phyloP scores from a whole-genome alignment of 768 basidiomycete species.

The Pleurotus salmoneostramineus region DNA sequence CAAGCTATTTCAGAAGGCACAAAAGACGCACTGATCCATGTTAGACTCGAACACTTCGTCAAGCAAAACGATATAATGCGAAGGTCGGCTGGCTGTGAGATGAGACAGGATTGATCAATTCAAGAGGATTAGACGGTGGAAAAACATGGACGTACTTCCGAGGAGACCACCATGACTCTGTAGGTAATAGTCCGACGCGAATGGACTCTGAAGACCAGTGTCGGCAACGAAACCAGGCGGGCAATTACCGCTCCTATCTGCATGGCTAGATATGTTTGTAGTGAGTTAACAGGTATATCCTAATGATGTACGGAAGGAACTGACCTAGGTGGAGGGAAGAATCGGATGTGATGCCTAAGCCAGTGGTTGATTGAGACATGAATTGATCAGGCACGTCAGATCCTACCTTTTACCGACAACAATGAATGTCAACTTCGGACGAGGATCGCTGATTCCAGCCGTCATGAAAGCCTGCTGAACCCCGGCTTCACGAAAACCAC shows the following conservation, averaged over 20 bases:
- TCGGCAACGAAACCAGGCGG: conserved; percentile 80
- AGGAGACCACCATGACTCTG: conserved; percentile 75
- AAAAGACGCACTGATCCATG: conserved; percentile 46
- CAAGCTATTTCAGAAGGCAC: neutral
- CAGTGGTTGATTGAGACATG: neutral
- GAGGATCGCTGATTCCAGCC: neutral
- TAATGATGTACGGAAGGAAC: neutral
- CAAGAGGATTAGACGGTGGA: neutral
- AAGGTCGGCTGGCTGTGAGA: conserved; percentile 11
- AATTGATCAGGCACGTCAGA: too few species aligned
- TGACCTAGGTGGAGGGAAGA: conserved; percentile 32
- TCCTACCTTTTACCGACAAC: conserved; percentile 52
- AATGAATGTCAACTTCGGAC: conserved; percentile 48
- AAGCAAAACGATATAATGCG: conserved; percentile 12
- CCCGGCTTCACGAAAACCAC: conserved; percentile 9
- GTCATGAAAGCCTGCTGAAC: conserved; percentile 16
- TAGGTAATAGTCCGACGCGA: conserved; percentile 76
- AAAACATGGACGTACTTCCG: conserved; percentile 43
- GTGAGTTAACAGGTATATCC: neutral
- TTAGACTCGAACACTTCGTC: conserved; percentile 37
- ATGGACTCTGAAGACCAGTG: conserved; percentile 61
- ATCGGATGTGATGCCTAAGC: conserved; percentile 48
- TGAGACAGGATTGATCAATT: neutral
- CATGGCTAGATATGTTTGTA: conserved; percentile 24
- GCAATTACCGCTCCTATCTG: conserved; percentile 69